Percentiles rank a stretch among this genome's conserved stretches.
Evolutionary conservation across 2,329 filamentous ascomycete genomes (phyloP).

Genomic region (Pseudogymnoascus verrucosus): DNA sequence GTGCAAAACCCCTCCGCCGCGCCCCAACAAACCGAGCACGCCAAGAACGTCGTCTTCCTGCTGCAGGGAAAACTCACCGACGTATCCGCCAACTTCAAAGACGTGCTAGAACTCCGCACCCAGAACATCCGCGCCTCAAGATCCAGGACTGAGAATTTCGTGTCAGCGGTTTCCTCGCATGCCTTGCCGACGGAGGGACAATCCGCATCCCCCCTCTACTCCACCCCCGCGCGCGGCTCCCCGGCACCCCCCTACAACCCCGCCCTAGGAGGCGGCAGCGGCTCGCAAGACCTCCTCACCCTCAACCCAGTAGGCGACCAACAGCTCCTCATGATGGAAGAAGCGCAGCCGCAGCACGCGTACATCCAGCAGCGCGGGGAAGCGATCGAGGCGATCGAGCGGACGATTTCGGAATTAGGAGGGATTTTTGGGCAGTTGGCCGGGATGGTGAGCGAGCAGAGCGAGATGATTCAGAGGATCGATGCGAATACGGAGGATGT

Average conservation of each 20-base stretch:
- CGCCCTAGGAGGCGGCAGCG: conserved; percentile 31
- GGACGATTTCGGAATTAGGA: conserved; percentile 87
- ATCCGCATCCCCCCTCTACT: conserved; percentile 80
- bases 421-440: conserved; percentile 90
- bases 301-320: conserved; percentile 81
- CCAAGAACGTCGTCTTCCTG: conserved; percentile 92
- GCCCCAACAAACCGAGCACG: conserved; percentile 91
- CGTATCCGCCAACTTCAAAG: conserved; percentile 92
- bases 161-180: conserved; percentile 78
- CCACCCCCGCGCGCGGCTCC: conserved; percentile 61
- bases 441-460: conserved; percentile 94
- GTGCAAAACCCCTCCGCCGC: conserved; percentile 64
- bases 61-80: conserved; percentile 87
- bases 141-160: conserved; percentile 91
- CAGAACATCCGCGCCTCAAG: conserved; percentile 96
- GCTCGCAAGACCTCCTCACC: conserved; percentile 63
- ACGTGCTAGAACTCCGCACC: conserved; percentile 89
- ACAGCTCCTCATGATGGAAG: conserved; percentile 87
- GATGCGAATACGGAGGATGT: conserved; percentile 97
- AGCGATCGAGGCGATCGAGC: conserved; percentile 93
- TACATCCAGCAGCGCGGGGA: conserved; percentile 93
- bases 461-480: conserved; percentile 94
- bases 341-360: conserved; percentile 73
- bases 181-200: conserved; percentile 56
- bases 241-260: conserved; percentile 45